These are phyloP conservation scores for Phytophthora hybrid DNA, from an alignment of 352 stramenopile genomes.

Conservation along the genomic window DNA sequence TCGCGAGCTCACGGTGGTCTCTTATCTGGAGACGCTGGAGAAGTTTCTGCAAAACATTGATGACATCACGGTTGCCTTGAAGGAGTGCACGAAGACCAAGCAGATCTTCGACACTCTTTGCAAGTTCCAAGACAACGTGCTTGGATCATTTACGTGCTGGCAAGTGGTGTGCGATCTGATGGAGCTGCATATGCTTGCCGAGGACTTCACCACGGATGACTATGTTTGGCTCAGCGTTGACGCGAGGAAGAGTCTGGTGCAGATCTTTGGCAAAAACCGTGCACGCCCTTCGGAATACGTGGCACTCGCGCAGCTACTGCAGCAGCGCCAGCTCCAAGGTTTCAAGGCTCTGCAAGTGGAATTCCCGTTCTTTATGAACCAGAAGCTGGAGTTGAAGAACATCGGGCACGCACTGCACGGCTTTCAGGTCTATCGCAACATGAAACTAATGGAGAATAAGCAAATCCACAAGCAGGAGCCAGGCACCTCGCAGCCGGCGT, in stretches of 20 bases:
- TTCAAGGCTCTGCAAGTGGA: slow-evolving; percentile 86
- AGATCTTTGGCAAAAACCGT: slow-evolving; percentile 85
- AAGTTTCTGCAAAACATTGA: slow-evolving; percentile 75
- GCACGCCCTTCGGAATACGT: slow-evolving; percentile 76
- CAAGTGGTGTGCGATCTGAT: slow-evolving; percentile 84
- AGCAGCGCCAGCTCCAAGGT: slow-evolving; percentile 79
- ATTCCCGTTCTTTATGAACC: slow-evolving; percentile 83
- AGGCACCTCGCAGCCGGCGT: slow-evolving; percentile 58
- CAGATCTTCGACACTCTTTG: slow-evolving; percentile 72
- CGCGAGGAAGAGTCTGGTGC: slow-evolving; percentile 80
- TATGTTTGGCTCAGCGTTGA: slow-evolving; percentile 86
- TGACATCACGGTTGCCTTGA: slow-evolving; percentile 62
- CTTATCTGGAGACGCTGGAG: slow-evolving; percentile 75
- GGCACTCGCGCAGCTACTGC: slow-evolving; percentile 67
- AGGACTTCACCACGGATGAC: slow-evolving; percentile 66
- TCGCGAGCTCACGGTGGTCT: slow-evolving; percentile 62
- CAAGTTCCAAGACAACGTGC: slow-evolving; percentile 71
- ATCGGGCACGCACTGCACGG: slow-evolving; percentile 82
- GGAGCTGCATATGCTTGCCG: slow-evolving; percentile 72
- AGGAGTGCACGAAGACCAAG: slow-evolving; percentile 54
- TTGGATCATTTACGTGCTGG: slow-evolving; percentile 91
- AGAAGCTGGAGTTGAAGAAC: slow-evolving; percentile 86
- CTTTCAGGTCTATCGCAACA: slow-evolving; percentile 87
- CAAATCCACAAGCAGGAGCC: slow-evolving; percentile 75
- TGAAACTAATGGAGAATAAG: slow-evolving; percentile 80